Percentiles rank a stretch among this genome's conserved stretches.
These are phyloP conservation scores for Russula emetica DNA, from an alignment of 768 basidiomycete genomes.

Conservation along the genomic window DNA sequence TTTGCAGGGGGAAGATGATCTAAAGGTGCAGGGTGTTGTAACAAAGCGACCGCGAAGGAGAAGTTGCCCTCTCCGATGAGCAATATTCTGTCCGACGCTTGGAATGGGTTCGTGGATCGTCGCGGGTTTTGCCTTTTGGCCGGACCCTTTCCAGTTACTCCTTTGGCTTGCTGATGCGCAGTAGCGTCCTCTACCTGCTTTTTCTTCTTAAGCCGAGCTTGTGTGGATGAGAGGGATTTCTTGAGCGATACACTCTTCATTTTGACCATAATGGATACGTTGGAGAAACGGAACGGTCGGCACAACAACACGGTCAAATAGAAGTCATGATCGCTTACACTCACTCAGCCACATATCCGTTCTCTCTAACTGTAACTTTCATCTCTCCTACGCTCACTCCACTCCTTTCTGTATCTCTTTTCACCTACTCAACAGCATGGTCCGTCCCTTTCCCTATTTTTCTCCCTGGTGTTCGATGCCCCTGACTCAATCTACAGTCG, in stretches of 20 bases:
- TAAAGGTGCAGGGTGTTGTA: constrained; percentile 44
- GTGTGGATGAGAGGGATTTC: constrained; percentile 63
- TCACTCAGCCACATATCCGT: background rate
- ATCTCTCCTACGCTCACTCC: background rate
- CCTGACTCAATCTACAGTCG: constrained; percentile 4
- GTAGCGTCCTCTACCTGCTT: constrained; percentile 46
- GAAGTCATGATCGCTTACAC: background rate
- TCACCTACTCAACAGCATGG: constrained; percentile 1
- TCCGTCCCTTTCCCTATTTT: background rate
- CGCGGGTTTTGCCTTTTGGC: constrained; percentile 34
- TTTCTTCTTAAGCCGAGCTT: constrained; percentile 59
- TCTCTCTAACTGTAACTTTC: constrained; percentile 12
- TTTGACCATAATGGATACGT: constrained; percentile 9
- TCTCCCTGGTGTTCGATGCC: background rate
- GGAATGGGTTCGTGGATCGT: constrained; percentile 60
- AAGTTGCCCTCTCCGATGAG: constrained; percentile 95
- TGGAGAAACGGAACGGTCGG: background rate
- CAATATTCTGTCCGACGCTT: constrained; percentile 59
- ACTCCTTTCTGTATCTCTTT: constrained; percentile 15
- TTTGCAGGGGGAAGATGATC: constrained; percentile 56
- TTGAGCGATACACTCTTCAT: constrained; percentile 48
- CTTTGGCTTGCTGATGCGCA: constrained; percentile 45
- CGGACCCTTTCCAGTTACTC: constrained; percentile 39
- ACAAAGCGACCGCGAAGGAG: constrained; percentile 78
- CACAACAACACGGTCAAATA: constrained; percentile 22